A percentile compares a stretch with the other conserved stretches of the same genome.
Evolutionary conservation across 495 filamentous ascomycete genomes (phyloP).

Genomic region (Paragyromitra xinjiangensis): DNA sequence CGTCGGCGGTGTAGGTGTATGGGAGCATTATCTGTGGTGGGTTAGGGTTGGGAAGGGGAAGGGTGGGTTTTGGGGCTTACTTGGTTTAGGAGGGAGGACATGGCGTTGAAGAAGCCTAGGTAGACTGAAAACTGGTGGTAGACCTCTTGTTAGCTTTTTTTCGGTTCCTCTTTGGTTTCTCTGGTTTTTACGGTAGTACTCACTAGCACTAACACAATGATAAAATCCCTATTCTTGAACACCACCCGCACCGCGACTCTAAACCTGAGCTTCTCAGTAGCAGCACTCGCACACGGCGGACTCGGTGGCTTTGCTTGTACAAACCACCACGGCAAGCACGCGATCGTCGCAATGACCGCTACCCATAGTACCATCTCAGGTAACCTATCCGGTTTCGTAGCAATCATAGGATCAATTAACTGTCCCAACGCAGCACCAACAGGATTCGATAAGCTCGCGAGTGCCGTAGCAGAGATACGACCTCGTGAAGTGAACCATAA

Average conservation of each 20-base stretch:
- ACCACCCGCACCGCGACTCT: conserved; percentile 26
- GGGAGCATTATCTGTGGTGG: conserved; percentile 71
- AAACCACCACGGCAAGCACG: conserved; percentile 82
- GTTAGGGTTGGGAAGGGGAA: neutral
- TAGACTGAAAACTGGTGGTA: conserved; percentile 72
- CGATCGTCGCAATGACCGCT: conserved; percentile 81
- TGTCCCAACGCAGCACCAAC: conserved; percentile 88
- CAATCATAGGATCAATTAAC: conserved; percentile 81
- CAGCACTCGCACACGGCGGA: conserved; percentile 68
- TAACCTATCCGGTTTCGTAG: conserved; percentile 65
- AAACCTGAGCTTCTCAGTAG: conserved; percentile 42
- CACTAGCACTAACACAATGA: conserved; percentile 54
- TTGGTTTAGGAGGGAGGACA: conserved; percentile 88
- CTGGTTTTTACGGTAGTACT: conserved; percentile 10
- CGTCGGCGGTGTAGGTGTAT: conserved; percentile 78
- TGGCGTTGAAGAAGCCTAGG: conserved; percentile 90
- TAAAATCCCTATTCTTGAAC: conserved; percentile 53
- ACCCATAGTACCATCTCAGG: conserved; percentile 87
- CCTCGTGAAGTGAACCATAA: conserved; percentile 90
- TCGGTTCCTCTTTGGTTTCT: no score
- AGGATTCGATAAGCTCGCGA: conserved; percentile 85
- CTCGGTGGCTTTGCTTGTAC: conserved; percentile 82
- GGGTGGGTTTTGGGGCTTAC: conserved; percentile 1
- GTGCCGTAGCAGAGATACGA: conserved; percentile 85
- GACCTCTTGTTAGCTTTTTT: conserved; percentile 7